Evolutionary conservation across 305 asterid species (phyloP).

Genomic region (Fraxinus dipetala): DNA sequence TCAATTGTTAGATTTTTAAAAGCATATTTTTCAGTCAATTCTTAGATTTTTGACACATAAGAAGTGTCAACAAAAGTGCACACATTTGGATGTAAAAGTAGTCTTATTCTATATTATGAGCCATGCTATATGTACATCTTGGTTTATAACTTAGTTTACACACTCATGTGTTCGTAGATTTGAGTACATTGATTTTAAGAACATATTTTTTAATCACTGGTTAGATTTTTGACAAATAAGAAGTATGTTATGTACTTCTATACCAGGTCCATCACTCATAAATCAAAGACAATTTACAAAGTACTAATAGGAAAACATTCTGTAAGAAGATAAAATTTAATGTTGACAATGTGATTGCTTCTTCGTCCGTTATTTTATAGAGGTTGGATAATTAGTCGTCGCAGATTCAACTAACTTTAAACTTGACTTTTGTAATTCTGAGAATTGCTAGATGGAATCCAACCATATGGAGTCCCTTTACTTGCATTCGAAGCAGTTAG

Average conservation of each 20-base stretch:
- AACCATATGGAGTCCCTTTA: neutral
- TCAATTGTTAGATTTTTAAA: too few species aligned
- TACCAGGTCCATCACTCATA: neutral
- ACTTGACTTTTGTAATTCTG: neutral
- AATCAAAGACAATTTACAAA: neutral
- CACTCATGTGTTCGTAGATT: neutral
- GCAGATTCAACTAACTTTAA: neutral
- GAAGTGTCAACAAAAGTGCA: neutral
- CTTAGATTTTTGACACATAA: too few species aligned
- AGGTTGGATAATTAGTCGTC: neutral
- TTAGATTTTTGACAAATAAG: neutral
- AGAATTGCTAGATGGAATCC: neutral
- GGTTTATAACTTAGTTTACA: neutral
- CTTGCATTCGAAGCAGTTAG: neutral
- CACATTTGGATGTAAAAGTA: neutral
- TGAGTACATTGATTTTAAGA: neutral
- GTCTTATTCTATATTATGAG: neutral
- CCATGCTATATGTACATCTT: neutral
- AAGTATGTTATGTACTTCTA: neutral
- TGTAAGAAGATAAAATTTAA: neutral
- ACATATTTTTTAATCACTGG: neutral
- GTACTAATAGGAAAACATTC: neutral
- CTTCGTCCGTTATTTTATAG: neutral
- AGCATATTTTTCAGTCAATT: neutral
- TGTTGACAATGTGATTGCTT: neutral